Conservation (phyloP, 345 rosid species). For the Hibiscus tridactylites region DNA sequence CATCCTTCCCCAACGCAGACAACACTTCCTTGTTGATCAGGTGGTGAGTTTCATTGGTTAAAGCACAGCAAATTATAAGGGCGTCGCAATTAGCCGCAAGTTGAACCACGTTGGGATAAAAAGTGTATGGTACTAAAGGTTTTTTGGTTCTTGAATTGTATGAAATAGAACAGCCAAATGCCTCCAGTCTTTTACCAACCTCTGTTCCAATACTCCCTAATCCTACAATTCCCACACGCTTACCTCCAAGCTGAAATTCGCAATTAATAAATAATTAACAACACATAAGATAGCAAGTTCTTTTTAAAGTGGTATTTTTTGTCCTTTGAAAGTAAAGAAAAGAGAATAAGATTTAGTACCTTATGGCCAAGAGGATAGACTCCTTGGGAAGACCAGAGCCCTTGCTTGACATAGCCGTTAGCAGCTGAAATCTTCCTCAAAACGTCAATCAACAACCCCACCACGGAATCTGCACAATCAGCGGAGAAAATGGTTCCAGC, state of each 20-base stretch:
- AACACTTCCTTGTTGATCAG: slow-evolving; percentile 40
- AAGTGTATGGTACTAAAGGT: slow-evolving; percentile 25
- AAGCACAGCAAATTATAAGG: slow-evolving; percentile 36
- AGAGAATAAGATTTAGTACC: slow-evolving; percentile 13
- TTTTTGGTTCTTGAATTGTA: slow-evolving; percentile 41
- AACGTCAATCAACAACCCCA: slow-evolving; percentile 39
- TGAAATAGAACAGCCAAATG: slow-evolving; percentile 36
- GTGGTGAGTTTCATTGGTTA: slow-evolving; percentile 42
- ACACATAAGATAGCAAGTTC: background rate
- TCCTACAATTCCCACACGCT: slow-evolving; percentile 24
- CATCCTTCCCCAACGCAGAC: slow-evolving; percentile 35
- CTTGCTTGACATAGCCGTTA: slow-evolving; percentile 23
- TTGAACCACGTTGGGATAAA: slow-evolving; percentile 24
- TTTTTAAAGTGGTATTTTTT: background rate
- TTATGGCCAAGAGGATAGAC: slow-evolving; percentile 29
- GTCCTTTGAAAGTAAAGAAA: background rate
- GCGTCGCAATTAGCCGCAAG: slow-evolving; percentile 35
- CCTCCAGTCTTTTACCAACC: slow-evolving; percentile 39
- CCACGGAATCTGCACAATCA: slow-evolving; percentile 38
- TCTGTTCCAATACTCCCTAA: slow-evolving; percentile 38
- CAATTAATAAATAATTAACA: background rate
- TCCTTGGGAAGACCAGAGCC: slow-evolving; percentile 27
- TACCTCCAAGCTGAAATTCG: slow-evolving; percentile 12
- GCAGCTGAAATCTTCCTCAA: slow-evolving; percentile 30
- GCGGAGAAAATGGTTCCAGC: slow-evolving; percentile 26